phyloP scores from a whole-genome alignment of 257 asterid genomes.

The Nemophila menziesii region DNA sequence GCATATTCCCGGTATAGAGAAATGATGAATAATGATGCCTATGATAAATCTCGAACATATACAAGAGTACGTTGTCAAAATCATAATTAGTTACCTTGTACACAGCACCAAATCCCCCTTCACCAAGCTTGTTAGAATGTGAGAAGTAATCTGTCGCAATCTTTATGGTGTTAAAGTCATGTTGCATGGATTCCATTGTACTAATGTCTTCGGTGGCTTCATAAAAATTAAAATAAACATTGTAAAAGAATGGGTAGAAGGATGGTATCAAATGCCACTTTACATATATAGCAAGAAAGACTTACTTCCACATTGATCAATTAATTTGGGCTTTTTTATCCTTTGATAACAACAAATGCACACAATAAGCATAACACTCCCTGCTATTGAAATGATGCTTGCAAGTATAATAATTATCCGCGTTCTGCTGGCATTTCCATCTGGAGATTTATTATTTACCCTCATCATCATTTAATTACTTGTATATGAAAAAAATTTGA shows the following conservation, averaged over 20 bases:
- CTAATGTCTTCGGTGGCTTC: conserved; percentile 2
- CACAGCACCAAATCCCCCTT: conserved; percentile 30
- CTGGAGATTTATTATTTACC: neutral
- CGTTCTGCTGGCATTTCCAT: neutral
- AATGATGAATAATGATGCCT: no score
- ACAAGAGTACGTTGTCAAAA: neutral
- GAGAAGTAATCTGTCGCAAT: conserved; percentile 20
- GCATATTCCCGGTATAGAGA: neutral
- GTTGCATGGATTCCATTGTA: conserved; percentile 6
- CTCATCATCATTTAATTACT: neutral
- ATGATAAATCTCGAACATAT: no score
- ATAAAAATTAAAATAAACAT: neutral
- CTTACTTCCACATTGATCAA: neutral
- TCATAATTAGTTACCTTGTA: conserved; percentile 19
- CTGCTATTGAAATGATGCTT: neutral
- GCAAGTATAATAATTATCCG: neutral
- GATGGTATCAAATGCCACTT: neutral
- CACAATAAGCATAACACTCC: neutral
- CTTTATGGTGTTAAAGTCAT: conserved; percentile 14
- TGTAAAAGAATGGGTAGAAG: neutral
- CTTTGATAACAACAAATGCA: neutral
- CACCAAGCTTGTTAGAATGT: conserved; percentile 15
- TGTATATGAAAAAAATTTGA: neutral
- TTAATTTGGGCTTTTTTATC: neutral
- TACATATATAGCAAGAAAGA: neutral